Evolutionary conservation across 805 yeast genomes (phyloP), one percentile per base, ranked within the genome.

Genomic region (Scheffersomyces amazonensis): DNA sequence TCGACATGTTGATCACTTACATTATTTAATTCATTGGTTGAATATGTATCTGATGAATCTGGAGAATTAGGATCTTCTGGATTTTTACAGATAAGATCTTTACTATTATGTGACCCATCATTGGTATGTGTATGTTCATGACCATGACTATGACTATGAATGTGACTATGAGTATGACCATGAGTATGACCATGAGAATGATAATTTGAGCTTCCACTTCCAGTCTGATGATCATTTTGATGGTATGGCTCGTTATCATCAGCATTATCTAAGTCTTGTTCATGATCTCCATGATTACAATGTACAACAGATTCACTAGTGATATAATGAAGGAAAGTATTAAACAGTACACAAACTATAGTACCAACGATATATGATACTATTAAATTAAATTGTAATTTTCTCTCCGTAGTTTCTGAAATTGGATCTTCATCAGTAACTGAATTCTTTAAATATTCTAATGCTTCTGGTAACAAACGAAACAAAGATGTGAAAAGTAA

Each of bases 231-330:
- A 4, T 34, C 36, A 25, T 36, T 40, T 25, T 20, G 36, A 17
- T 37, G 11, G 16, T 13, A n/a, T 6, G 16, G 24, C 21, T 21
- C 23, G 4, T 43, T 35, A 12, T 27, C 32, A 10, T 28, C 32
- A 8, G 41, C 58, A 7, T 53, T 56, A n/a, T 35, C 32, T 3
- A 20, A 11, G 33, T 21, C 35, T 7, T 23, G 35, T 9, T 42
- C 59, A 11, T 55, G 59, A 12, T 56, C 67, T n/a, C 50, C 58
- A 51, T 89, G 96, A 12, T 79, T 83, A 60, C 96, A 89, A 54
- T 89, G 96, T 0, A 90, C 85, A 23, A 90, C 76, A 22, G 90
- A 81, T 55, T 87, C 87, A 35, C 91, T 78, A 0, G 97, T 87
- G 36, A 81, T 59, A 24, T 78, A 58, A 58, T 90, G 96, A 4